Evolutionary conservation across 2,329 filamentous ascomycete genomes (phyloP).

Genomic region (Coleophoma cylindrospora): DNA sequence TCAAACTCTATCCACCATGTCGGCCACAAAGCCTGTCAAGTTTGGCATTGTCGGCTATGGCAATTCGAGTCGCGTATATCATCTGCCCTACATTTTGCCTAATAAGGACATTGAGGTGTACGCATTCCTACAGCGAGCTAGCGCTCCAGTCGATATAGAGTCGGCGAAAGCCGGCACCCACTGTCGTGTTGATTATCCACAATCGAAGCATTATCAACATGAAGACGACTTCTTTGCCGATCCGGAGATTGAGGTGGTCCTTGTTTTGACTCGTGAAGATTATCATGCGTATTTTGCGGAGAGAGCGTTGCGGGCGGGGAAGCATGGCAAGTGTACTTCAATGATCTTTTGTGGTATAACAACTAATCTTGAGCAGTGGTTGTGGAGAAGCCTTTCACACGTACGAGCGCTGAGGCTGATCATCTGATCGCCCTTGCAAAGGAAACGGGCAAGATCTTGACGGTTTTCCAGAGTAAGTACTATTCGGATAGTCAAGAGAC

Average conservation of each 20-base stretch:
- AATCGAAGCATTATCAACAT: conserved; percentile 28
- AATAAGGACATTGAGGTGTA: conserved; percentile 40
- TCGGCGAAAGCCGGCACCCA: conserved; percentile 27
- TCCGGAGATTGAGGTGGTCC: conserved; percentile 27
- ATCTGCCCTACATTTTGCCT: conserved; percentile 43
- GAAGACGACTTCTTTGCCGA: conserved; percentile 29
- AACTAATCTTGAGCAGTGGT: conserved; percentile 22
- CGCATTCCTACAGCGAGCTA: conserved; percentile 42
- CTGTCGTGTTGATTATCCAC: conserved; percentile 42
- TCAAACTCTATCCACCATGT: not conserved
- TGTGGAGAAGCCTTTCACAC: conserved; percentile 33
- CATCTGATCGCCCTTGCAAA: conserved; percentile 26
- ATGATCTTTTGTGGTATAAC: not conserved
- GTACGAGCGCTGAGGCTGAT: conserved; percentile 26
- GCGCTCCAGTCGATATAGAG: conserved; percentile 23
- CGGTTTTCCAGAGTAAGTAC: conserved; percentile 30
- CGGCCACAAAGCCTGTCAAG: conserved; percentile 29
- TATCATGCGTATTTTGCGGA: conserved; percentile 27
- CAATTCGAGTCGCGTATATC: conserved; percentile 40
- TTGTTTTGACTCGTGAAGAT: conserved; percentile 28
- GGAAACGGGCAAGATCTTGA: conserved; percentile 25
- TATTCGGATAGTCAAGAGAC: not conserved
- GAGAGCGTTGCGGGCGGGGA: conserved; percentile 27
- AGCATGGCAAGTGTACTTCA: conserved; percentile 27
- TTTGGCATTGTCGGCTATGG: conserved; percentile 46